These are phyloP conservation scores for Irpex sp. DNA, from an alignment of 1,284 basidiomycete genomes.

Conservation along the genomic window DNA sequence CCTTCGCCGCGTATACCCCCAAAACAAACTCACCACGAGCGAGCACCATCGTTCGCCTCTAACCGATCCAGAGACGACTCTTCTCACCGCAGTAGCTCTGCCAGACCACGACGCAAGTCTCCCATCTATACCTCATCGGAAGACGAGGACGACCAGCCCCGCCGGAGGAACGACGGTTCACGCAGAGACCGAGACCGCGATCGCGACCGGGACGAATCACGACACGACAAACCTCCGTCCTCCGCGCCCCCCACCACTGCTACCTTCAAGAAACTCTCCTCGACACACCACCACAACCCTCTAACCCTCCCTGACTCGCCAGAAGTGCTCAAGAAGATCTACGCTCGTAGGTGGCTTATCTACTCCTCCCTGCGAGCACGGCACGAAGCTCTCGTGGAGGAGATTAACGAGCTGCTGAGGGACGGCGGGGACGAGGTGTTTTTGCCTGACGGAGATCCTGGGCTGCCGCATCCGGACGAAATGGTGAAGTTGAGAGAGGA, in stretches of 20 bases:
- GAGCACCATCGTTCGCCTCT: slow-evolving; percentile 20
- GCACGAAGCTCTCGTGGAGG: neutral
- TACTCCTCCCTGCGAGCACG: neutral
- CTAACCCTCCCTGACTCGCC: neutral
- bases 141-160: slow-evolving; percentile 40
- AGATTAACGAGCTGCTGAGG: neutral
- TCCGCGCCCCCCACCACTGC: neutral
- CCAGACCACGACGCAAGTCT: slow-evolving; percentile 26
- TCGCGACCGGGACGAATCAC: neutral
- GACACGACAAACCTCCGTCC: neutral
- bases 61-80: slow-evolving; percentile 19
- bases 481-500: neutral
- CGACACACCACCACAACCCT: neutral
- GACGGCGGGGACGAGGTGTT: neutral
- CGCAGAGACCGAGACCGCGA: slow-evolving; percentile 1
- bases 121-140: slow-evolving; percentile 62
- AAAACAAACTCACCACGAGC: slow-evolving; percentile 18
- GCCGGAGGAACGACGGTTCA: neutral
- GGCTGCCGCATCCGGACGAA: neutral
- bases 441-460: slow-evolving; percentile 1
- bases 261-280: neutral
- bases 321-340: neutral
- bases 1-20: slow-evolving; percentile 22
- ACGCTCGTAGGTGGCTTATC: neutral
- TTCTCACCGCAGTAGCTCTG: slow-evolving; percentile 15